Evolutionary conservation across 495 filamentous ascomycete species (phyloP).

Genomic region (Penicillium cataractarum): DNA sequence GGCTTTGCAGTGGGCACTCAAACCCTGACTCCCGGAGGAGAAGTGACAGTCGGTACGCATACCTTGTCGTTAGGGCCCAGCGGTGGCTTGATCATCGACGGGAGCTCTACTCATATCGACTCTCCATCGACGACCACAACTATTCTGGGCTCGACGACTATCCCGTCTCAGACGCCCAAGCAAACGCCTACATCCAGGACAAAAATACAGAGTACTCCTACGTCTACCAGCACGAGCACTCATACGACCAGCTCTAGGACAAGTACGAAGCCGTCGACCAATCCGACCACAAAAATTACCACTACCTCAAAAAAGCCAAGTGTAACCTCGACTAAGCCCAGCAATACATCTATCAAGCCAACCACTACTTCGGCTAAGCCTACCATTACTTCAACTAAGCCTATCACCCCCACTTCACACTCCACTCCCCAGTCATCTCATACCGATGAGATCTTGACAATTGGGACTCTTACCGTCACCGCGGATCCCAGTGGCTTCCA

Average conservation of each 20-base stretch:
- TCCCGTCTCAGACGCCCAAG: not conserved
- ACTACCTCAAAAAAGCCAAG: not conserved
- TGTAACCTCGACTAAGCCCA: no score
- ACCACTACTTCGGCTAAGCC: not conserved
- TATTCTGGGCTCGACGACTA: not conserved
- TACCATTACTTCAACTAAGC: not conserved
- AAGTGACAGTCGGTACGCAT: no score
- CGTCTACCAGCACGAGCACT: not conserved
- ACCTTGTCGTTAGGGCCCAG: constrained; percentile 1
- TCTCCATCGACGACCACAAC: not conserved
- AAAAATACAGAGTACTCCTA: not conserved
- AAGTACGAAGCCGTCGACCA: not conserved
- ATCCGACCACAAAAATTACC: no score
- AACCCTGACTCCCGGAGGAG: no score
- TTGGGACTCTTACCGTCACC: not conserved
- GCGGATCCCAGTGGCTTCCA: not conserved
- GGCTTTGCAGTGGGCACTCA: no score
- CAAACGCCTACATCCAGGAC: not conserved
- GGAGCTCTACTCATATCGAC: not conserved
- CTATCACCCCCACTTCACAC: not conserved
- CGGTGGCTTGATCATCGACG: not conserved
- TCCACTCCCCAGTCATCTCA: not conserved
- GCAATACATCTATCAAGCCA: no score
- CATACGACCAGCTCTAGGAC: not conserved
- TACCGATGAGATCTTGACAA: not conserved